These are phyloP conservation scores for Daldinia sp. DNA, from an alignment of 2,329 filamentous ascomycete species.

Conservation along the genomic window DNA sequence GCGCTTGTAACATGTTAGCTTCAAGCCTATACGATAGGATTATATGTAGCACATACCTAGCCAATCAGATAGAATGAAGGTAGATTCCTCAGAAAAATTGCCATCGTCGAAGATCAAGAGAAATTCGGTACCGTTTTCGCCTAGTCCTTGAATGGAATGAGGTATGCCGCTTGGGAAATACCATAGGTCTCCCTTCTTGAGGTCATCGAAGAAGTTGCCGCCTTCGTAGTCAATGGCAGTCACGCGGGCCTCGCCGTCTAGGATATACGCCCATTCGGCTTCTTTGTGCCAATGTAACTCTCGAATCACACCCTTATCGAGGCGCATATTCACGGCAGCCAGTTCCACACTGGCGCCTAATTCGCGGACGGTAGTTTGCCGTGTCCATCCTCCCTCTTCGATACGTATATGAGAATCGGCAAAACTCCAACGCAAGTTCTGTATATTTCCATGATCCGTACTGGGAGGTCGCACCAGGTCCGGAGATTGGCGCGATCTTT, in stretches of 20 bases:
- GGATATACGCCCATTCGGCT: constrained; percentile 79
- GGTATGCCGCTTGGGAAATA: constrained; percentile 82
- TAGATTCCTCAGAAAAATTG: constrained; percentile 67
- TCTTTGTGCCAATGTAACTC: constrained; percentile 86
- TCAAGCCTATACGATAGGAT: background rate
- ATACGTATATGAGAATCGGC: constrained; percentile 70
- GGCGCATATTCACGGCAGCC: constrained; percentile 80
- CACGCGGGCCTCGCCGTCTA: constrained; percentile 74
- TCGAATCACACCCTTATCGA: constrained; percentile 75
- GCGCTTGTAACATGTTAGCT: constrained; percentile 54
- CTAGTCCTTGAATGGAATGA: constrained; percentile 77
- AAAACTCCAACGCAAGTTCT: constrained; percentile 78
- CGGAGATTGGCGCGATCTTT: constrained; percentile 73
- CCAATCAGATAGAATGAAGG: constrained; percentile 78
- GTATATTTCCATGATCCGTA: constrained; percentile 74
- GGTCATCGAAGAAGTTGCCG: constrained; percentile 78
- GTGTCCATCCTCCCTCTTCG: constrained; percentile 79
- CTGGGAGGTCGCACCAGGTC: constrained; percentile 76
- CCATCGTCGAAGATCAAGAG: constrained; percentile 60
- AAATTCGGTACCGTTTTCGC: constrained; percentile 71
- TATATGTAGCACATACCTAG: constrained; percentile 56
- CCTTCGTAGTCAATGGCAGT: constrained; percentile 79
- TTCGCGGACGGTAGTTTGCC: constrained; percentile 74
- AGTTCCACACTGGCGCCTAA: constrained; percentile 73
- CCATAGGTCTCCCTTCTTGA: constrained; percentile 80